Evolutionary conservation across 2,329 filamentous ascomycete genomes (phyloP).

Genomic region (Aspergillus latus): DNA sequence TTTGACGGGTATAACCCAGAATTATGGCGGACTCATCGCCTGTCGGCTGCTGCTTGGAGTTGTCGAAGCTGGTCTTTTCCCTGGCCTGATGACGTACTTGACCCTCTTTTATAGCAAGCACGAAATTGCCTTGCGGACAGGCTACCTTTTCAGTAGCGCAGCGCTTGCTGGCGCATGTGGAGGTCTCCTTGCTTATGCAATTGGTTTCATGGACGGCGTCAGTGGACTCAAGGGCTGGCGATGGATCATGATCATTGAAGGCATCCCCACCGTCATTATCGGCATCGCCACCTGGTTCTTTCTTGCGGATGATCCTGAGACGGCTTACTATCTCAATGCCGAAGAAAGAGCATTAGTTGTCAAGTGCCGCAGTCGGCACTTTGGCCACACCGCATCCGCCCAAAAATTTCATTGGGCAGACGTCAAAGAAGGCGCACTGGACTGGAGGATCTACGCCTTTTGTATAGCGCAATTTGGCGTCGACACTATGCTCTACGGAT

Average conservation of each 20-base stretch:
- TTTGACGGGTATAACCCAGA: conserved; percentile 64
- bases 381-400: conserved; percentile 50
- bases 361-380: conserved; percentile 51
- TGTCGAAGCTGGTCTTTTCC: conserved; percentile 70
- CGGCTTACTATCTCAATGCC: conserved; percentile 59
- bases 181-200: conserved; percentile 70
- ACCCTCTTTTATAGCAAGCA: conserved; percentile 75
- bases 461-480: conserved; percentile 68
- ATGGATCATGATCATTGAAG: conserved; percentile 65
- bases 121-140: conserved; percentile 70
- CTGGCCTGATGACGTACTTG: conserved; percentile 66
- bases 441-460: conserved; percentile 76
- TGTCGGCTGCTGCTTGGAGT: conserved; percentile 57
- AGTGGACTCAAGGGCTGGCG: conserved; percentile 67
- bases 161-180: conserved; percentile 71
- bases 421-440: conserved; percentile 64
- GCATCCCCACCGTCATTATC: conserved; percentile 56
- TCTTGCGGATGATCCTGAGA: conserved; percentile 66
- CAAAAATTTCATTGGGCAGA: conserved; percentile 61
- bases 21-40: conserved; percentile 65
- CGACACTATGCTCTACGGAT: conserved; percentile 77
- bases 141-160: conserved; percentile 65
- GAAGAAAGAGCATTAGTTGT: conserved; percentile 62
- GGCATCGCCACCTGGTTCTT: conserved; percentile 58
- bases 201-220: conserved; percentile 70